Evolutionary conservation across 2,329 filamentous ascomycete genomes (phyloP).

Genomic region (Colletotrichum endophyticum): DNA sequence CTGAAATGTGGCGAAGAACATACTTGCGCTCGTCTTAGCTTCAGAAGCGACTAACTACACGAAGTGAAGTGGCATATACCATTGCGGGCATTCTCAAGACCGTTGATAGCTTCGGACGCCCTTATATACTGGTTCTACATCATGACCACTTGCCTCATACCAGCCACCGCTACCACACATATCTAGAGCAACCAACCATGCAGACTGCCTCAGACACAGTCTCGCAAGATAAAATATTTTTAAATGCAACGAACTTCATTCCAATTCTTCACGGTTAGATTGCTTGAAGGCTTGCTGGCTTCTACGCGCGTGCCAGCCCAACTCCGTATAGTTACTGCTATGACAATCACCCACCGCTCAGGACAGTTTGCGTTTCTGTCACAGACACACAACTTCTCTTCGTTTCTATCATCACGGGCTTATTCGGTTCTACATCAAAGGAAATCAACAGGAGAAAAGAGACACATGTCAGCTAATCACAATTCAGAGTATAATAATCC

Average conservation of each 20-base stretch:
- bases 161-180: rapidly evolving
- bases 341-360: too few relatives aligned
- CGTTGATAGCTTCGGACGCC: neutral
- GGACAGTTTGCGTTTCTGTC: too few relatives aligned
- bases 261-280: rapidly evolving
- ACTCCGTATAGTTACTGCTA: too few relatives aligned
- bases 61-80: too few relatives aligned
- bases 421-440: neutral
- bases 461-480: neutral
- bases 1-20: too few relatives aligned
- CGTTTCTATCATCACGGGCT: rapidly evolving
- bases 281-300: neutral
- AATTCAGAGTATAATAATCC: neutral
- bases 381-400: too few relatives aligned
- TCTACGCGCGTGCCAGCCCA: too few relatives aligned
- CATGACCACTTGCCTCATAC: neutral
- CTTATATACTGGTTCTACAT: rapidly evolving
- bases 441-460: too few relatives aligned
- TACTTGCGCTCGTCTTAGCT: too few relatives aligned
- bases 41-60: too few relatives aligned
- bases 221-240: neutral
- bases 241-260: rapidly evolving
- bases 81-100: too few relatives aligned
- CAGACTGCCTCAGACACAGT: neutral
- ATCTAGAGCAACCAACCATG: neutral